Evolutionary conservation across 1,139 yeast genomes (phyloP), one percentile per base, ranked within the genome.

Genomic region (Hyphopichia pseudoburtonii): DNA sequence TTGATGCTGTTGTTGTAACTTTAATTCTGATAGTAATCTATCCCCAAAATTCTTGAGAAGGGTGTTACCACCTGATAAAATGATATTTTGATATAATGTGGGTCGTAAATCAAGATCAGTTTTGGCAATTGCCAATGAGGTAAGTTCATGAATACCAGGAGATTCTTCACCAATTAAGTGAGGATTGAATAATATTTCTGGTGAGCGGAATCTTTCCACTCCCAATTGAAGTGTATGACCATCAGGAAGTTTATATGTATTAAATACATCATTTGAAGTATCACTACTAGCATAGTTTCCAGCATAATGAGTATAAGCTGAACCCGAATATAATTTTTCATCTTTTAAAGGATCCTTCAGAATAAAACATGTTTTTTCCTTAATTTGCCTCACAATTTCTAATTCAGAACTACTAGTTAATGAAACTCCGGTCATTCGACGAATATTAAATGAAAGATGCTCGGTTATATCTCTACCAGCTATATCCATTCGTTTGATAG

Each of bases 391-490:
- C 1, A 86, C 95, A 31, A 89, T 78, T 53, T 90, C 97, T 56
- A 78, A 69, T 55, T 90, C 97, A 1, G 94, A 80, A 38, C 89
- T 80, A 17, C 88, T 77, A 38, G 67, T 71, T 34, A 88, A 64
- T 5, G 70, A 54, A 10, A 80, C 63, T 1, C 96, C 96, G 3
- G 77, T 67, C 62, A 62, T 62, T 45, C 80, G 76, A 43, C 95
- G 70, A 39, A 90, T 63, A 42, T 85, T 76, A 43, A 76, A 58
- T 42, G 83, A 87, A 40, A 90, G 65, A 38, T 83, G 80, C 38
- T 82, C 85, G 0, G 97, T 87, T 10, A 90, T 75, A 51, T 89
- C 96, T 36, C 95, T 62, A 0, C 97, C 97, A 0, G 95, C 97
- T 21, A 88, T 62, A 54, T 89, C 95, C 49, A 85, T 72, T 41